phyloP scores from a whole-genome alignment of 2,329 filamentous ascomycete species.

The Myotisia sp. region DNA sequence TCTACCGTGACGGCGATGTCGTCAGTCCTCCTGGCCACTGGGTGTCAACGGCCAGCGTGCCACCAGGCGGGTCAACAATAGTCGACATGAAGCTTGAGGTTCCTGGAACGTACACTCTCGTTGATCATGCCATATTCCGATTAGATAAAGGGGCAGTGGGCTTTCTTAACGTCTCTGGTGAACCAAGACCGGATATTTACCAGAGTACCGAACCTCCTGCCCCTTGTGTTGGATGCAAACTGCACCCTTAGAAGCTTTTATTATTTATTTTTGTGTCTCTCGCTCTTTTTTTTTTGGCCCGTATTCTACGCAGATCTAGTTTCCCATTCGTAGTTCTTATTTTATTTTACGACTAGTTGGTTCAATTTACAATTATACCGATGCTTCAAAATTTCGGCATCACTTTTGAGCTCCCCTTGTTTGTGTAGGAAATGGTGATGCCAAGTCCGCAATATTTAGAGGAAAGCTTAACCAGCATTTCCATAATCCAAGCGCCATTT shows the following conservation, averaged over 20 bases:
- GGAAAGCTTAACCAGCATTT: too few species aligned
- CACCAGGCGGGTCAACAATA: constrained; percentile 19
- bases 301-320: background rate
- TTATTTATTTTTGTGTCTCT: background rate
- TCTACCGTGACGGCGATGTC: constrained; percentile 22
- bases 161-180: constrained; percentile 22
- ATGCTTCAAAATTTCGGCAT: too few species aligned
- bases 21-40: constrained; percentile 18
- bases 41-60: constrained; percentile 18
- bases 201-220: constrained; percentile 16
- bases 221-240: constrained; percentile 22
- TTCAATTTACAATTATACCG: too few species aligned
- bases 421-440: too few species aligned
- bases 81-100: constrained; percentile 22
- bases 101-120: constrained; percentile 22
- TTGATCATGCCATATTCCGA: constrained; percentile 24
- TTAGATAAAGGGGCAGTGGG: constrained; percentile 25
- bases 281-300: background rate
- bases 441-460: too few species aligned
- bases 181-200: constrained; percentile 18
- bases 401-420: too few species aligned
- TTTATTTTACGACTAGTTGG: too few species aligned
- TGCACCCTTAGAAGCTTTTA: constrained; percentile 16
- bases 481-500: too few species aligned
- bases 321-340: too few species aligned